Evolutionary conservation across 441 rosid species (phyloP).

Genomic region (Gossypium davidsonii): DNA sequence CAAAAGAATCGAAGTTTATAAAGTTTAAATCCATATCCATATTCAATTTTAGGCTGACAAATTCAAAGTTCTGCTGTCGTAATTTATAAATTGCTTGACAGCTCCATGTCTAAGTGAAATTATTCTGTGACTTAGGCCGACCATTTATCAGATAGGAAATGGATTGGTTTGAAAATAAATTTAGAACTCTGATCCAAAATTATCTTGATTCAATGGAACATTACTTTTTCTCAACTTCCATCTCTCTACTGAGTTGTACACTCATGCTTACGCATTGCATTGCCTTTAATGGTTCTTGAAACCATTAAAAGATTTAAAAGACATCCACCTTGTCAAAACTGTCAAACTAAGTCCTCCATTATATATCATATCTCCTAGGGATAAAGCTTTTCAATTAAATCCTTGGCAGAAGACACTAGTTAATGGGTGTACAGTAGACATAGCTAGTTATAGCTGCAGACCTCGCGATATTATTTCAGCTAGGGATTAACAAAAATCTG

Average conservation of each 20-base stretch:
- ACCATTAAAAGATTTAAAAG: background rate
- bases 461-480: too few species aligned
- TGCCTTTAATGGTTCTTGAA: background rate
- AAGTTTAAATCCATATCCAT: background rate
- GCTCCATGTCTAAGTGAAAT: background rate
- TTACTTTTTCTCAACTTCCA: background rate
- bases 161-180: too few species aligned
- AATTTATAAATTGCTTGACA: background rate
- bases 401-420: background rate
- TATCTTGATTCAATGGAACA: background rate
- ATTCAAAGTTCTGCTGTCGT: background rate
- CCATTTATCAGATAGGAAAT: too few species aligned
- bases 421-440: too few species aligned
- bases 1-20: background rate
- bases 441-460: too few species aligned
- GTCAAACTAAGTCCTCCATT: background rate
- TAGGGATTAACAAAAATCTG: too few species aligned
- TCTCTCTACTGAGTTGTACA: background rate
- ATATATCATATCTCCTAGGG: background rate
- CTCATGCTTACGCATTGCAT: background rate
- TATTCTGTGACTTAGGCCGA: background rate
- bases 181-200: too few species aligned
- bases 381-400: background rate
- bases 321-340: background rate
- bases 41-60: constrained; percentile 2